Evolutionary conservation across 176 grass and related monocot species (phyloP).

Genomic region (Alloteropsis semialata): DNA sequence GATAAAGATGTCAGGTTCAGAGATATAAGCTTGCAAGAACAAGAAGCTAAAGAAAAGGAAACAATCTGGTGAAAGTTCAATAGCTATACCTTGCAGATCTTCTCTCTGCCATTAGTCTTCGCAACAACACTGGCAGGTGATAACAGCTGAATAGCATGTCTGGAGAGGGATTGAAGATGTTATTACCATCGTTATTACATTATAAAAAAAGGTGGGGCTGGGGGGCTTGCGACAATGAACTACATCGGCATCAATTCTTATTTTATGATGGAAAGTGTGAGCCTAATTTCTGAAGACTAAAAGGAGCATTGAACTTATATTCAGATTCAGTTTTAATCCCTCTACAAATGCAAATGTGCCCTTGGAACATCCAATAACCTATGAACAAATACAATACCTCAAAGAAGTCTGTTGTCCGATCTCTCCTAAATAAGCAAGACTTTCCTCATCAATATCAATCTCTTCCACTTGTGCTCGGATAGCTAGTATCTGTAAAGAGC

Average conservation of each 20-base stretch:
- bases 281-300: background rate
- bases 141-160: slow-evolving; percentile 88
- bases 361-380: background rate
- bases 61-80: background rate
- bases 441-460: slow-evolving; percentile 92
- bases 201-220: no score
- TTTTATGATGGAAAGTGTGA: background rate
- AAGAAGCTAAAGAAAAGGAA: background rate
- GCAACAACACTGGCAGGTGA: slow-evolving; percentile 81
- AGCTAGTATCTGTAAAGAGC: slow-evolving; percentile 63
- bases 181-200: background rate
- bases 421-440: slow-evolving; percentile 89
- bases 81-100: slow-evolving; percentile 77
- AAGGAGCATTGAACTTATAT: background rate
- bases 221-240: background rate
- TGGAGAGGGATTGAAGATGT: slow-evolving; percentile 28
- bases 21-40: background rate
- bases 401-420: slow-evolving; percentile 87
- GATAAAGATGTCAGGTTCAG: slow-evolving; percentile 12
- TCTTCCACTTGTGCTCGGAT: slow-evolving; percentile 96
- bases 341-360: background rate
- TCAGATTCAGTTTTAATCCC: background rate
- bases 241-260: background rate
- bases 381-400: slow-evolving; percentile 53
- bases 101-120: slow-evolving; percentile 86